Base-by-base conservation (phyloP, 2,329 filamentous ascomycete species). In the Blastomyces silverae region DNA sequence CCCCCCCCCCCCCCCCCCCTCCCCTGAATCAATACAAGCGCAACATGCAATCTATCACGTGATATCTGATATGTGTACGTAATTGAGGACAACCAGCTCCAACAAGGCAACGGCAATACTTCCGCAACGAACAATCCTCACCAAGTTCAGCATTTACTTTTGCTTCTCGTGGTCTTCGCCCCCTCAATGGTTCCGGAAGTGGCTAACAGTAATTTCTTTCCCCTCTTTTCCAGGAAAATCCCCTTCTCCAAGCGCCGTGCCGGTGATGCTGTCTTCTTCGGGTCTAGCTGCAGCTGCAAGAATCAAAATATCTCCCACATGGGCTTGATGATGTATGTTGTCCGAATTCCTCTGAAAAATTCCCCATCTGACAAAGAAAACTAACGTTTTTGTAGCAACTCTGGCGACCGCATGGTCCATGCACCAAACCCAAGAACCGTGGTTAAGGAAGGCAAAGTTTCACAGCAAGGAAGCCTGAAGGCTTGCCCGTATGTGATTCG, bases 211-310 rank as follows among this genome's bases (percentile, higher is more conserved):
- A 11, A 11, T 20, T 39, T n/a, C 59, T 15, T 28, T 25, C 53
- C 13, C 20, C 22, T 50, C 17, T 20, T 46, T n/a, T 22, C 31
- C 50, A 71, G 69, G 63, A 71, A 70, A 70, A 65, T 69, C 37
- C 69, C 67, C 28, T 70, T 65, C 20, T 65, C 64, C 10, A 60
- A 73, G 52, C 70, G 71, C 25, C 60, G 63, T 55, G 57, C 67
- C 1, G 71, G 71, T 31, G 71, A 73, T 64, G 71, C 70, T 11
- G 61, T 73, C 31, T 73, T 73, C 67, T 73, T 72, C 65, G 66
- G 66, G 8, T 44, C 42, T 10, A 52, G 11, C 15, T 67, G 66
- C 52, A 52, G 62, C n/a, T 67, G 66, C 53, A 39, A 11, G 4
- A 53, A 64, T 20, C 22, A 59, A 37, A 31, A 55, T 64, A 8